A percentile compares a stretch with the other conserved stretches of the same genome.
These are phyloP conservation scores for Auricularia sp. DNA, from an alignment of 768 basidiomycete species.

Conservation along the genomic window DNA sequence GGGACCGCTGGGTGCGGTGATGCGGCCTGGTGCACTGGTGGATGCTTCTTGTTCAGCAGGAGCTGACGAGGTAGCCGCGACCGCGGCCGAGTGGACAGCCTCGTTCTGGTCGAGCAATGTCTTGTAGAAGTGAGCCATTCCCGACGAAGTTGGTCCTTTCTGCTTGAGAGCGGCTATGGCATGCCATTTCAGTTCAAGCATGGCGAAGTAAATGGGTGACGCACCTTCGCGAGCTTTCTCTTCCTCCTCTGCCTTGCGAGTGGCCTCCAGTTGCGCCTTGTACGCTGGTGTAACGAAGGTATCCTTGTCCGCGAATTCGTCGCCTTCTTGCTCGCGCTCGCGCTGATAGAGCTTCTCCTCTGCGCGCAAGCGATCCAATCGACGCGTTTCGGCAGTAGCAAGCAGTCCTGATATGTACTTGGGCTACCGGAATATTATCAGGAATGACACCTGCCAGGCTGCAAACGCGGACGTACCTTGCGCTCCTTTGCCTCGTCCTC, in stretches of 20 bases:
- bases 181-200: background rate
- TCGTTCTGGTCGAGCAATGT: conserved; percentile 71
- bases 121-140: conserved; percentile 81
- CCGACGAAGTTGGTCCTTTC: conserved; percentile 48
- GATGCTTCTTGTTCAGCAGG: conserved; percentile 31
- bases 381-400: conserved; percentile 72
- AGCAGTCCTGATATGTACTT: conserved; percentile 86
- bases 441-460: conserved; percentile 9
- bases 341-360: conserved; percentile 97
- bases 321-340: conserved; percentile 88
- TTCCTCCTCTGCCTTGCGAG: conserved; percentile 85
- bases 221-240: conserved; percentile 81
- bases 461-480: conserved; percentile 45
- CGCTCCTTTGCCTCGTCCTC: conserved; percentile 67
- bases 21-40: conserved; percentile 41
- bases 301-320: conserved; percentile 89
- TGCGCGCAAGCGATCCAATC: conserved; percentile 80
- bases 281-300: conserved; percentile 97
- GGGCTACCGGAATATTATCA: conserved; percentile 43
- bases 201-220: conserved; percentile 15
- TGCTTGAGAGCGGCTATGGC: conserved; percentile 45
- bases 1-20: conserved; percentile 23
- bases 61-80: conserved; percentile 51
- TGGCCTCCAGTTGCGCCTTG: conserved; percentile 91
- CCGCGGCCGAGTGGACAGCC: conserved; percentile 74